These are phyloP conservation scores for Kodamaea restingae DNA, from an alignment of 805 yeast genomes.

Conservation along the genomic window DNA sequence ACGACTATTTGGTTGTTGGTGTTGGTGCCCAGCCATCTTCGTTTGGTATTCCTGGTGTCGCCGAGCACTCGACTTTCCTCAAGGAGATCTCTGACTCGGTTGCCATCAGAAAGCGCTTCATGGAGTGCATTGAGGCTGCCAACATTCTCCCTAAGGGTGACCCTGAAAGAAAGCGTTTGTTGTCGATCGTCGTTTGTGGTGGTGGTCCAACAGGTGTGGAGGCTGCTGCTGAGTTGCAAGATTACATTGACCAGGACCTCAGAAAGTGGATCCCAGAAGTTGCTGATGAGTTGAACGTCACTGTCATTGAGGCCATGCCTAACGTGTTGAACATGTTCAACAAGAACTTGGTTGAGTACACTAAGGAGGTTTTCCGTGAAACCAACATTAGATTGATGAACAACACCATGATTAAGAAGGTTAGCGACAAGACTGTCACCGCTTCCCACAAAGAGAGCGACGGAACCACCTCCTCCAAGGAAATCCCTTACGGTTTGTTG, in stretches of 20 bases:
- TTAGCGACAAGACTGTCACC: constrained; percentile 63
- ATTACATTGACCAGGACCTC: constrained; percentile 88
- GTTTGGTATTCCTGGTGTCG: constrained; percentile 92
- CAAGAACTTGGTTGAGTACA: constrained; percentile 66
- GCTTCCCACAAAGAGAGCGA: constrained; percentile 64
- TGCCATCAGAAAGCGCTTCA: constrained; percentile 73
- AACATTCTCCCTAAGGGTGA: constrained; percentile 69
- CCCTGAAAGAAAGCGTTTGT: constrained; percentile 77
- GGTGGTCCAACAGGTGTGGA: constrained; percentile 99
- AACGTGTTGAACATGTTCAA: constrained; percentile 77
- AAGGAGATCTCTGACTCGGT: constrained; percentile 89
- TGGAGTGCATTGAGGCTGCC: constrained; percentile 88
- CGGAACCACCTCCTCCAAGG: constrained; percentile 57
- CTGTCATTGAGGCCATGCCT: constrained; percentile 88
- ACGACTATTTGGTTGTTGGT: constrained; percentile 85
- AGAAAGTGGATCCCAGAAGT: constrained; percentile 85
- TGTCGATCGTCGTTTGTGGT: constrained; percentile 90
- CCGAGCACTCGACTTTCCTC: constrained; percentile 80
- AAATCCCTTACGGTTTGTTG: constrained; percentile 84
- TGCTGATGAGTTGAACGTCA: constrained; percentile 74
- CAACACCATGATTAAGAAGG: constrained; percentile 85
- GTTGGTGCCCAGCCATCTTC: constrained; percentile 96
- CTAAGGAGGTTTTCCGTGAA: constrained; percentile 67
- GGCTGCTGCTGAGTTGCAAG: constrained; percentile 94
- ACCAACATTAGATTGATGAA: constrained; percentile 71